Evolutionary conservation across 2,329 filamentous ascomycete species (phyloP).

Genomic region (Sporothrix euskadiensis): DNA sequence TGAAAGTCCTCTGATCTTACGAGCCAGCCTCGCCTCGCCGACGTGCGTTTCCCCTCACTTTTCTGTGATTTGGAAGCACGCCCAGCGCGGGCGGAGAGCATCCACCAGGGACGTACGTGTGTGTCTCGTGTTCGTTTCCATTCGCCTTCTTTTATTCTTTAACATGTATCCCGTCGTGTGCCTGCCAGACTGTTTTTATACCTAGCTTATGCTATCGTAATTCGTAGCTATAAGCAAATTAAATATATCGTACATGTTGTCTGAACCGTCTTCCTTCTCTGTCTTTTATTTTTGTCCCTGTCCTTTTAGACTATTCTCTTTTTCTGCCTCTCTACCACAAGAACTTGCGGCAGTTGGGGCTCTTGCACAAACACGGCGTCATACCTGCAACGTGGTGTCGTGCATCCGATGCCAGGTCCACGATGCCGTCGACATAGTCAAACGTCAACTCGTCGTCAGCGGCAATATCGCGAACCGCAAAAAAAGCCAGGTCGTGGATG

Average conservation of each 20-base stretch:
- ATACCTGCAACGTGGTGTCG: conserved; percentile 53
- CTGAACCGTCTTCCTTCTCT: neutral
- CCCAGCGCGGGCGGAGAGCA: neutral
- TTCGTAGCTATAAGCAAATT: neutral
- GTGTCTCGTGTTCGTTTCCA: neutral
- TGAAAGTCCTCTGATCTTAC: neutral
- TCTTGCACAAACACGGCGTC: conserved; percentile 63
- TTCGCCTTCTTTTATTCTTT: neutral
- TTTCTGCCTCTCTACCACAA: conserved; percentile 55
- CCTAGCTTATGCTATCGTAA: neutral
- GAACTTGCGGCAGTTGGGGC: conserved; percentile 65
- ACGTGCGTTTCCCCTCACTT: neutral
- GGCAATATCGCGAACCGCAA: conserved; percentile 66
- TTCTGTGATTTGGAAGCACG: conserved; percentile 3
- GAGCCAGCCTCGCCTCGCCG: neutral
- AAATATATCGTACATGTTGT: neutral
- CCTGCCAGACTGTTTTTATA: neutral
- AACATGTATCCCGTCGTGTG: neutral
- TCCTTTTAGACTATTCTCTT: neutral
- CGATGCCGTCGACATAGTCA: conserved; percentile 71
- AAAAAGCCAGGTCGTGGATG: conserved; percentile 75
- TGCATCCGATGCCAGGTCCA: conserved; percentile 51
- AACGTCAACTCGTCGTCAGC: conserved; percentile 73
- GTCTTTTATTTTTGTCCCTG: neutral
- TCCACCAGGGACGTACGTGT: neutral